Base-by-base conservation (phyloP, 2,329 filamentous ascomycete species). In the Phyllosticta citriasiana region DNA sequence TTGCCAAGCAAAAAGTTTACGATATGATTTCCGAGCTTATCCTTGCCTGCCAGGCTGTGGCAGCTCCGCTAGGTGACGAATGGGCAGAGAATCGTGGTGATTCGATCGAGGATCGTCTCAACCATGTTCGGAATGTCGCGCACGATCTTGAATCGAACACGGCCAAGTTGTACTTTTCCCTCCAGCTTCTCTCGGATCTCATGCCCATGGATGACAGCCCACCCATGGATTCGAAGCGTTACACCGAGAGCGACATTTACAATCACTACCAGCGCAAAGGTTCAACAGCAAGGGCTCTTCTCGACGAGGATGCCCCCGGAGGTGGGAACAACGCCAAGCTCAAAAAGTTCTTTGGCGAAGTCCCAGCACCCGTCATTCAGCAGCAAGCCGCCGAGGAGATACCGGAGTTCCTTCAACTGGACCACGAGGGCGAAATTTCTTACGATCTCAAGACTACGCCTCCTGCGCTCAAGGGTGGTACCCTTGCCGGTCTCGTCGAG, bases 41-140 rank as follows among this genome's bases (percentile, higher is more conserved):
- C 3, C 77, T 96, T 57, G 86, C 88, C 62, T 97, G 92, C 69
- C 94, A 99, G 74, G 86, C 89, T 25, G 88, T 97, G n/a, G 89
- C 91, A 5, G 90, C 90, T 8, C 94, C 94, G 5, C 76, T 99
- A 53, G 89, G 88, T 8, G 94, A 99, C 71, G 94, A 99, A 75
- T 99, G 94, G 94, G 85, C 92, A 3, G 91, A 96, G 71, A 80
- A 92, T n/a, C 86, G 91, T 53, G 91, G 91, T 1, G 91, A 96
- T 71, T 89, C 92, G 7, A 79, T 99, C 30, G 93, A 97, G 70
- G 90, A 90, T 66, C 86, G 94, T 24, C 76, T 97, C 26, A 88
- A 88, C 65, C 87, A 89, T 64, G 91, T 97, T 62, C 84, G 88
- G 58, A 81, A 85, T 62, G 88, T 90, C 64, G 85, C 87, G 9